phyloP scores from a whole-genome alignment of 2,329 filamentous ascomycete species.

The Apiospora phragmitis region DNA sequence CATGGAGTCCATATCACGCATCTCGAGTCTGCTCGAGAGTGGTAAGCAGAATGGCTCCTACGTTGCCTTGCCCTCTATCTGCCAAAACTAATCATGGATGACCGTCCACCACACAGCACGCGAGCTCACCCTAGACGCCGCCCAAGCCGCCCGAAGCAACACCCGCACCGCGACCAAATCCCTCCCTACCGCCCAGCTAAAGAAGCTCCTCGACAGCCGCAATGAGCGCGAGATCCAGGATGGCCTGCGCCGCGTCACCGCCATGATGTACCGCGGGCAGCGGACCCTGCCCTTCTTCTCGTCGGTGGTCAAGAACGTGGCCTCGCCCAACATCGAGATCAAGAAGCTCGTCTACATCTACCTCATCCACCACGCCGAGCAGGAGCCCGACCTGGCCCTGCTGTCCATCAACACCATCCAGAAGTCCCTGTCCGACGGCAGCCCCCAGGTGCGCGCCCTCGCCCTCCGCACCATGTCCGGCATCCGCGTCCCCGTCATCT shows the following conservation, averaged over 20 bases:
- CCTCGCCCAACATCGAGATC: conserved; percentile 89
- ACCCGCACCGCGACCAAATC: conserved; percentile 59
- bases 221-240: conserved; percentile 92
- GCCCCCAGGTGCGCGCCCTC: conserved; percentile 86
- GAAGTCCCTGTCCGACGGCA: conserved; percentile 91
- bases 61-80: neutral
- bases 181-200: conserved; percentile 80
- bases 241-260: conserved; percentile 83
- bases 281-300: conserved; percentile 93
- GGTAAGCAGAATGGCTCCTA: conserved; percentile 56
- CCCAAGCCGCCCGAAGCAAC: conserved; percentile 76
- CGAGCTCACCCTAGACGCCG: conserved; percentile 96
- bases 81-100: neutral
- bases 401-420: conserved; percentile 99
- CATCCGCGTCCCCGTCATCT: conserved; percentile 96
- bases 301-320: conserved; percentile 97
- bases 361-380: conserved; percentile 92
- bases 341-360: conserved; percentile 99
- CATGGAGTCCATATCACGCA: conserved; percentile 96
- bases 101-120: conserved; percentile 61
- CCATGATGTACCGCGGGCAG: conserved; percentile 93
- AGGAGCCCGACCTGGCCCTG: conserved; percentile 91
- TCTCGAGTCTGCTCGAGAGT: conserved; percentile 92
- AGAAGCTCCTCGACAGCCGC: conserved; percentile 91
- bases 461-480: conserved; percentile 96